Conservation (phyloP, 805 yeast genomes). For the Wickerhamia fluorescens region DNA sequence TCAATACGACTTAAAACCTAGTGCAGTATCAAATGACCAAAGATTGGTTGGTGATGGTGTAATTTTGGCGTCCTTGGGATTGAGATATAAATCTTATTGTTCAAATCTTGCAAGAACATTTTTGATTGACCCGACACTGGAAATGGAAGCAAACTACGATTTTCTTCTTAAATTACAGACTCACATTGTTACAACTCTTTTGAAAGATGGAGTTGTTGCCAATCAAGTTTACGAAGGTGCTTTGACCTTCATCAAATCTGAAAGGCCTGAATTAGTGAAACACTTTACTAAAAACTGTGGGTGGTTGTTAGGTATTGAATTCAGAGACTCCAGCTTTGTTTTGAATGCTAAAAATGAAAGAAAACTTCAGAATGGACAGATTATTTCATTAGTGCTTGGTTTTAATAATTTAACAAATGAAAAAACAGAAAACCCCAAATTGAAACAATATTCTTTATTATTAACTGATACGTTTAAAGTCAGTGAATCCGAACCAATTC, state of each 20-base stretch:
- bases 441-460: conserved; percentile 60
- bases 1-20: conserved; percentile 73
- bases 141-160: conserved; percentile 74
- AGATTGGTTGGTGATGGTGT: conserved; percentile 64
- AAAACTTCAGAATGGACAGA: conserved; percentile 60
- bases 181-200: conserved; percentile 43
- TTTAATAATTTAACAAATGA: conserved; percentile 55
- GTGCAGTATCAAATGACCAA: conserved; percentile 67
- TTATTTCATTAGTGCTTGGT: conserved; percentile 71
- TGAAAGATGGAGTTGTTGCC: conserved; percentile 66
- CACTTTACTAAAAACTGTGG: conserved; percentile 77
- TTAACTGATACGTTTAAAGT: conserved; percentile 78
- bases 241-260: conserved; percentile 44
- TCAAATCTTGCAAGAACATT: conserved; percentile 84
- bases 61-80: conserved; percentile 75
- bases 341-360: conserved; percentile 70
- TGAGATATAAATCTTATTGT: conserved; percentile 83
- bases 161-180: conserved; percentile 64
- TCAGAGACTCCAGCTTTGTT: conserved; percentile 71
- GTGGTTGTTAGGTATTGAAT: conserved; percentile 83
- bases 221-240: conserved; percentile 61
- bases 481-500: conserved; percentile 50
- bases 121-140: conserved; percentile 79
- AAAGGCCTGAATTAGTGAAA: conserved; percentile 57
- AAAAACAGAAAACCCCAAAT: conserved; percentile 38